Conservation (phyloP, 192 early-diverging fungal genomes). For the Haplosporangium gracile region DNA sequence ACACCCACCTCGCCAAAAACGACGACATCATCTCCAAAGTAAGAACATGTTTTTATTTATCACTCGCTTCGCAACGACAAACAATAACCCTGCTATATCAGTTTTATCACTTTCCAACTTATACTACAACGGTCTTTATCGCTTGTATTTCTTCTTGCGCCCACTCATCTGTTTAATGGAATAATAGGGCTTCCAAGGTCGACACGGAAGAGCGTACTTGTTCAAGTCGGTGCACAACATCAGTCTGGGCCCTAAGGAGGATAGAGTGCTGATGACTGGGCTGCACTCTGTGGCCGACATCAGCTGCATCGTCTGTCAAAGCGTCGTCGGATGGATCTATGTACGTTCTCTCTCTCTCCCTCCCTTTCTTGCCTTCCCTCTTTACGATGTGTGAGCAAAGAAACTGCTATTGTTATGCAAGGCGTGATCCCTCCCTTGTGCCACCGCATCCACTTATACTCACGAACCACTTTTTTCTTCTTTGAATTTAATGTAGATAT, state of each 20-base stretch:
- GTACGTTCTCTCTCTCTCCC: slow-evolving; percentile 20
- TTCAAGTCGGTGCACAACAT: slow-evolving; percentile 68
- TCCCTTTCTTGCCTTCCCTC: background rate
- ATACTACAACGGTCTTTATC: background rate
- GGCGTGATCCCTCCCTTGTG: background rate
- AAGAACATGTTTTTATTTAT: background rate
- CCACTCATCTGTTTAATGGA: background rate
- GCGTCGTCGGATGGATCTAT: slow-evolving; percentile 72
- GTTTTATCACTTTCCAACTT: background rate
- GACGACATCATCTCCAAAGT: slow-evolving; percentile 72
- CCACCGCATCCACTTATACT: background rate
- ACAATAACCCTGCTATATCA: background rate
- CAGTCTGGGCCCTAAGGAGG: slow-evolving; percentile 64
- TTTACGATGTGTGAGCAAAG: background rate
- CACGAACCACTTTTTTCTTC: background rate
- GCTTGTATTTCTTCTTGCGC: background rate
- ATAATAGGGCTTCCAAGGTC: slow-evolving; percentile 61
- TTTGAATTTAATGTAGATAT: slow-evolving; percentile 36
- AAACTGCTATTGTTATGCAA: background rate
- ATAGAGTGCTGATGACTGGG: slow-evolving; percentile 69
- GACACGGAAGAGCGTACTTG: slow-evolving; percentile 69
- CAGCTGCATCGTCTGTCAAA: slow-evolving; percentile 62
- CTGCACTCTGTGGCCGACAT: slow-evolving; percentile 72
- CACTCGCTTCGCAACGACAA: background rate
- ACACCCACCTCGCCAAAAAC: slow-evolving; percentile 66